These are phyloP conservation scores for Penicillium rolfsii DNA, from an alignment of 2,329 filamentous ascomycete species.

Conservation along the genomic window DNA sequence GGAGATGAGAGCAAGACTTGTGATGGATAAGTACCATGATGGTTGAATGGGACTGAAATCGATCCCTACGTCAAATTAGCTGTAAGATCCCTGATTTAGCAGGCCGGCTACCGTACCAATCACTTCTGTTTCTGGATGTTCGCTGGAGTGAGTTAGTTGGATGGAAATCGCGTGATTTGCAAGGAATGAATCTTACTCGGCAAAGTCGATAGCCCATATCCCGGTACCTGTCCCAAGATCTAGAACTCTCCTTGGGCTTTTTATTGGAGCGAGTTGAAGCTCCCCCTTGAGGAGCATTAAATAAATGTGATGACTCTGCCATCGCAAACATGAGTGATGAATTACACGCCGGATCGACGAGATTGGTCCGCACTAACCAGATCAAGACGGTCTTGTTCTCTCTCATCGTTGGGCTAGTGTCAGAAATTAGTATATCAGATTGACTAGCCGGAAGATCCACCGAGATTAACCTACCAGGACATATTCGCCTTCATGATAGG, in stretches of 20 bases:
- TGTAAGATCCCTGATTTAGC: neutral
- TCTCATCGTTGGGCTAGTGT: constrained; percentile 38
- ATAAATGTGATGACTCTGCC: constrained; percentile 41
- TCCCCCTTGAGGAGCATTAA: constrained; percentile 38
- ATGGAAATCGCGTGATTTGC: neutral
- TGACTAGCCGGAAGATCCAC: neutral
- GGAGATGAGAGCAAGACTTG: neutral
- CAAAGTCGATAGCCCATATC: constrained; percentile 44
- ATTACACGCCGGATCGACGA: constrained; percentile 3
- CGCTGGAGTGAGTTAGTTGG: constrained; percentile 22
- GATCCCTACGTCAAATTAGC: constrained; percentile 28
- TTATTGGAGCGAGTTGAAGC: constrained; percentile 33
- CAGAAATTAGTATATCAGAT: constrained; percentile 2
- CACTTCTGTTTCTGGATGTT: constrained; percentile 34
- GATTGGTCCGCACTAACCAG: constrained; percentile 27
- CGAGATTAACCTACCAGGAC: constrained; percentile 26
- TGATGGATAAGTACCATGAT: constrained; percentile 27
- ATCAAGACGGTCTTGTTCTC: constrained; percentile 43
- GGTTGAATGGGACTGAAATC: constrained; percentile 40
- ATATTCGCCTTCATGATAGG: constrained; percentile 38
- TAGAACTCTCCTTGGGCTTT: constrained; percentile 34
- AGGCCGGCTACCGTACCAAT: constrained; percentile 30
- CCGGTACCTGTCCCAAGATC: constrained; percentile 44
- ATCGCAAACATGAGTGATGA: constrained; percentile 4
- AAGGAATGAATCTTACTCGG: constrained; percentile 34